Conservation (phyloP, 345 rosid genomes). For the rapeseed (Brassica napus) region DNA sequence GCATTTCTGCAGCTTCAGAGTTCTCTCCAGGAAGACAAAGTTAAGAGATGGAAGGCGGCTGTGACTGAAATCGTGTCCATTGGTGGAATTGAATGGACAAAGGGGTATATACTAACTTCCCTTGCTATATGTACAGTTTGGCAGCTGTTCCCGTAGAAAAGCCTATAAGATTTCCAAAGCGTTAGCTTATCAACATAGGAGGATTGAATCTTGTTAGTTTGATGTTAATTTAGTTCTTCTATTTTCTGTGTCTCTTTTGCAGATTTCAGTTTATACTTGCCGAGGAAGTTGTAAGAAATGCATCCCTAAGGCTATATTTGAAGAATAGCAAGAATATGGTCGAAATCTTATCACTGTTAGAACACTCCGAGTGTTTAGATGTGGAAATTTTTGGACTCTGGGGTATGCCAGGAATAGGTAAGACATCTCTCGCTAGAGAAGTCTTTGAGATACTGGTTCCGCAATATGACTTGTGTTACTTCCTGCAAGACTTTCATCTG, state of each 20-base stretch:
- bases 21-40: too few relatives aligned
- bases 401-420: constrained; percentile 35
- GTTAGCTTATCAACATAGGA: background rate
- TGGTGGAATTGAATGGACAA: constrained; percentile 27
- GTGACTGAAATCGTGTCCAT: background rate
- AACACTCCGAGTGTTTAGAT: background rate
- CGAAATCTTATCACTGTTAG: background rate
- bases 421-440: constrained; percentile 33
- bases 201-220: background rate
- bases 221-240: background rate
- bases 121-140: constrained; percentile 6
- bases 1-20: background rate
- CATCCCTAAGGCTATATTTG: background rate
- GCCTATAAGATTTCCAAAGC: background rate
- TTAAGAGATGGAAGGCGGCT: too few relatives aligned
- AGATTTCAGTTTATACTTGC: background rate
- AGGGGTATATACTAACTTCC: constrained; percentile 9
- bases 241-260: background rate
- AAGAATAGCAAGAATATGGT: constrained; percentile 8
- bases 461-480: constrained; percentile 6
- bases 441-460: background rate
- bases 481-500: constrained; percentile 21
- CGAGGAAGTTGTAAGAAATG: constrained; percentile 20
- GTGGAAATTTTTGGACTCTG: constrained; percentile 4
- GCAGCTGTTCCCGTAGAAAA: background rate